phyloP scores from a whole-genome alignment of 306 rosid genomes.

The Biancaea sappan region DNA sequence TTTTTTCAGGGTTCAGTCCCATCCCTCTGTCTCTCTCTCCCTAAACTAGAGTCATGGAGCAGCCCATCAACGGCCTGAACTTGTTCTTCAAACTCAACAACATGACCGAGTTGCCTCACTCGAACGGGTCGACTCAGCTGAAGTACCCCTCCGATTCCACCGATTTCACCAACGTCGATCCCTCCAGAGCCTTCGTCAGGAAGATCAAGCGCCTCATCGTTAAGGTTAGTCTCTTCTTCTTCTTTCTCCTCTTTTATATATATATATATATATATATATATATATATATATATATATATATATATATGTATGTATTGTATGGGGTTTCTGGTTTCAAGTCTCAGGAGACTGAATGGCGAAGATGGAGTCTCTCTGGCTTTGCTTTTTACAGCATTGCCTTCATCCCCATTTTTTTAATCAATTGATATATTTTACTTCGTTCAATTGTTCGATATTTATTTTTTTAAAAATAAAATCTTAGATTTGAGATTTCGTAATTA shows the following conservation, averaged over 20 bases:
- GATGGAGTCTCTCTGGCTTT: background rate
- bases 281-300: too few relatives aligned
- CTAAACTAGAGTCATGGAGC: conserved; percentile 7
- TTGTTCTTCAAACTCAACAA: background rate
- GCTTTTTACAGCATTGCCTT: background rate
- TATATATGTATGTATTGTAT: too few relatives aligned
- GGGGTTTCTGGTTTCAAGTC: background rate
- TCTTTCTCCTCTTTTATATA: too few relatives aligned
- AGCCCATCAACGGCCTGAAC: conserved; percentile 22
- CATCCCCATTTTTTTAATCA: background rate
- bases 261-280: too few relatives aligned
- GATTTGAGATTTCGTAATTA: too few relatives aligned
- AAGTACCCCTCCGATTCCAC: conserved; percentile 22
- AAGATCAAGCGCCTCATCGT: conserved; percentile 71
- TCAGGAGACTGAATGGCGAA: background rate
- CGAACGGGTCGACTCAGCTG: conserved; percentile 31
- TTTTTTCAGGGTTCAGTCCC: too few relatives aligned
- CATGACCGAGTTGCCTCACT: background rate
- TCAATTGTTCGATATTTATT: too few relatives aligned
- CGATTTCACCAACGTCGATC: conserved; percentile 50
- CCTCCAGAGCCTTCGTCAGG: conserved; percentile 59
- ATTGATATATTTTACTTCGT: too few relatives aligned
- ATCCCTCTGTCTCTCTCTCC: too few relatives aligned
- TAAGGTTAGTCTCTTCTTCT: conserved; percentile 48
- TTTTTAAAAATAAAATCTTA: too few relatives aligned